Evolutionary conservation across 2,329 filamentous ascomycete species (phyloP), one percentile per base, ranked within the genome.

Genomic region (Lachnellula occidentalis): DNA sequence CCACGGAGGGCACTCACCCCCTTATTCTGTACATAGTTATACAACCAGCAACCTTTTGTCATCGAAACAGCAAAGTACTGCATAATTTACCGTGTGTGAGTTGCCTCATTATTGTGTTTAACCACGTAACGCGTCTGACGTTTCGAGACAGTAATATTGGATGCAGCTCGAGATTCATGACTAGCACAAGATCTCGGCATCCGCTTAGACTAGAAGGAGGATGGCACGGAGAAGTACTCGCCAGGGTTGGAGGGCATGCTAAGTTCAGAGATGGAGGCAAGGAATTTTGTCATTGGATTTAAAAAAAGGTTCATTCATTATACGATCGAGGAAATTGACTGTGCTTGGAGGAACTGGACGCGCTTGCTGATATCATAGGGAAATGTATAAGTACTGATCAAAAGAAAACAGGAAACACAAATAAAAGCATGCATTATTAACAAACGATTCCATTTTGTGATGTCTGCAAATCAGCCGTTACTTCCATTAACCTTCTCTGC

Each of bases 401-500:
- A 8, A 11, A 8, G 24, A 12, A 43, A 19, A 39, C 15, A 17
- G 15, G 17, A 43, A 43, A 43, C 17, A 43, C 41, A 43, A 14
- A 24, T 9, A 43, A 22, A 43, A 22, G 12, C 11, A 19, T 9
- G 41, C 12, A 43, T 43, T 22, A 22, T 43, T 24, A 24, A 22
- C 1, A 43, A 22, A 43, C 17, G 41, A 12, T 21, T 43, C 41
- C 11, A 12, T 22, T 43, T 12, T 14, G 41, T 43, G 41, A 43
- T 12, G 24, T 22, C 2, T 43, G 24, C 41, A 8, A 39, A 46
- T 55, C 50, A 57, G 19, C 45, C 53, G 39, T 52, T 48, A 42
- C 43, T 50, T 12, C 53, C 57, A 34, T 34, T 36, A 15, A 48
- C 47, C 34, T 58, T 51, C 39, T 51, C 39, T 45, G 53, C 51